phyloP scores from a whole-genome alignment of 106 monocot species.

The Dendrobium catenatum region DNA sequence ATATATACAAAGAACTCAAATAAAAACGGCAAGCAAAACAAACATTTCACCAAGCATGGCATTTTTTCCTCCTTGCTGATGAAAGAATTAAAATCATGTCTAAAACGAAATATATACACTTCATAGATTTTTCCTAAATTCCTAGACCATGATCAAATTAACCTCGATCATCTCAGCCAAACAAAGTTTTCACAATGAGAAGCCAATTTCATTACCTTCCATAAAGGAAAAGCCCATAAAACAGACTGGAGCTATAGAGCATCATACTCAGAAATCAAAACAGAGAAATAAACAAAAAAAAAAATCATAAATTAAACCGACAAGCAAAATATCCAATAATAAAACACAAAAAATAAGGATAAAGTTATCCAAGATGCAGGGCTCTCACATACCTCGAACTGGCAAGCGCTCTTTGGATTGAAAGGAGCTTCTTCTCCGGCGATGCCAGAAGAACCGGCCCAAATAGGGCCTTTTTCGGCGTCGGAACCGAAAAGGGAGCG shows the following conservation, averaged over 20 bases:
- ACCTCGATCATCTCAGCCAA: too few relatives aligned
- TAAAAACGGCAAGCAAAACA: too few relatives aligned
- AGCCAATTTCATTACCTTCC: too few relatives aligned
- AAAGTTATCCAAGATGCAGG: background rate
- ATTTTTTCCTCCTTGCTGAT: too few relatives aligned
- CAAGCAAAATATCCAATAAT: background rate
- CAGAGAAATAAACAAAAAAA: background rate
- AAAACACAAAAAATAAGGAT: background rate
- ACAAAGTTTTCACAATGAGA: too few relatives aligned
- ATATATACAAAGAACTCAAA: too few relatives aligned
- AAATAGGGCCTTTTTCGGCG: background rate
- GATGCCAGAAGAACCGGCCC: background rate
- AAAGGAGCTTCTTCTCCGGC: conserved; percentile 7
- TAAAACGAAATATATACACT: too few relatives aligned
- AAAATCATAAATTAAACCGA: background rate
- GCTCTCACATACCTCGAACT: background rate
- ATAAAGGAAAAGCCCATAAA: background rate
- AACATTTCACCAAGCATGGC: too few relatives aligned
- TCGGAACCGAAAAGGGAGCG: background rate
- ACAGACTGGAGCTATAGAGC: background rate
- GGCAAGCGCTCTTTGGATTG: conserved; percentile 10
- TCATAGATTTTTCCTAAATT: too few relatives aligned
- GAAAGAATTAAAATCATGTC: too few relatives aligned
- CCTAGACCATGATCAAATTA: too few relatives aligned
- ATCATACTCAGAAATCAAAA: background rate